These are phyloP conservation scores for Clarireedia monteithiana DNA, from an alignment of 2,329 filamentous ascomycete species.

Conservation along the genomic window DNA sequence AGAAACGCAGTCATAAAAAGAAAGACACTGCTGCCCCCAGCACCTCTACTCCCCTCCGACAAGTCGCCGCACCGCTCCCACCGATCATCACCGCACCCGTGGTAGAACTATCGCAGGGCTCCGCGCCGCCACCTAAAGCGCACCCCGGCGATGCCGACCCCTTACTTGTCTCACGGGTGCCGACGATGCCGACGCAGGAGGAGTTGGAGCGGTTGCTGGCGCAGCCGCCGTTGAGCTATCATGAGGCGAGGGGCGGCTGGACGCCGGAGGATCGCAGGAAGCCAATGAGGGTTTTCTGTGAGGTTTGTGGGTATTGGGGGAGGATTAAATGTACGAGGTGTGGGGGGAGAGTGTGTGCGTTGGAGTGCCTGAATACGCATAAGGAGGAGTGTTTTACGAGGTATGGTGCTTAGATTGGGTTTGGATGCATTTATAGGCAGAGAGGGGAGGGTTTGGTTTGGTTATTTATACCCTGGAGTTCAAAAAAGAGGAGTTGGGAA, in stretches of 20 bases:
- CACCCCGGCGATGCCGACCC: slow-evolving; percentile 48
- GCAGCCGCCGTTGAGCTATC: slow-evolving; percentile 59
- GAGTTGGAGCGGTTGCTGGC: slow-evolving; percentile 58
- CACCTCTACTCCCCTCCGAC: background rate
- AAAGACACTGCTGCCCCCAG: slow-evolving; percentile 18
- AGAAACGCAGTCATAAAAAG: slow-evolving; percentile 21
- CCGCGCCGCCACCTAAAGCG: slow-evolving; percentile 11
- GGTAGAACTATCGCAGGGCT: background rate
- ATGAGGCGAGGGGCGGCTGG: slow-evolving; percentile 49
- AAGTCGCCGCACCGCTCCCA: slow-evolving; percentile 8
- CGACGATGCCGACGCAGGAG: slow-evolving; percentile 47
- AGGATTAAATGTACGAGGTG: slow-evolving; percentile 69
- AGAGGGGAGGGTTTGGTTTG: background rate
- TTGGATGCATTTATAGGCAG: background rate
- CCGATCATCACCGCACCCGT: slow-evolving; percentile 9
- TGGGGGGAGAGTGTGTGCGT: slow-evolving; percentile 67
- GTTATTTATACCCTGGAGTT: background rate
- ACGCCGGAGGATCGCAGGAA: slow-evolving; percentile 37
- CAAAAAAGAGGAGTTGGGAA: background rate
- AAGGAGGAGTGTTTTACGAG: slow-evolving; percentile 63
- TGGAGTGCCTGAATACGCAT: slow-evolving; percentile 67
- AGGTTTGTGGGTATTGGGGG: slow-evolving; percentile 78
- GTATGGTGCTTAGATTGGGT: slow-evolving; percentile 38
- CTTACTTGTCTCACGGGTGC: slow-evolving; percentile 50
- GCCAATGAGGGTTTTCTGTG: slow-evolving; percentile 62